Percentiles rank a stretch among this genome's conserved stretches.
Evolutionary conservation across 2,329 filamentous ascomycete species (phyloP).

Genomic region (Cephalotrichum gorgonifer): DNA sequence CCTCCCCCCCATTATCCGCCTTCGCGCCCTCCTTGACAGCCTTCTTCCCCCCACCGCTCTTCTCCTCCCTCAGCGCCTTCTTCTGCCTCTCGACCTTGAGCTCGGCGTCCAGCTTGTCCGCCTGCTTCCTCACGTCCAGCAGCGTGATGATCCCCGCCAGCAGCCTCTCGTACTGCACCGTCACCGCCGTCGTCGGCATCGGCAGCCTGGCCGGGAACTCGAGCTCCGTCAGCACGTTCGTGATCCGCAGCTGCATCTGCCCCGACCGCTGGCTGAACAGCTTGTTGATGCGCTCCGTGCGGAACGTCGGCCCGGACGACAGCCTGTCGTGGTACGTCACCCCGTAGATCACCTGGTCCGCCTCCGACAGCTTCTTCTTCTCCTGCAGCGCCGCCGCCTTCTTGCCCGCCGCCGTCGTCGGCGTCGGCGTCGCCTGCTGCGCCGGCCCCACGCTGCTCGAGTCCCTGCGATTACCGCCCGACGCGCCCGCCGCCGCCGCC

Average conservation of each 20-base stretch:
- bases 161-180: slow-evolving; percentile 60
- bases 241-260: slow-evolving; percentile 66
- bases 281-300: slow-evolving; percentile 72
- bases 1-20: too few relatives aligned
- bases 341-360: slow-evolving; percentile 72
- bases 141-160: slow-evolving; percentile 57
- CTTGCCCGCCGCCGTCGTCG: slow-evolving; percentile 20
- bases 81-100: slow-evolving; percentile 50
- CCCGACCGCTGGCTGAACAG: slow-evolving; percentile 67
- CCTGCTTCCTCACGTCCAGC: slow-evolving; percentile 62
- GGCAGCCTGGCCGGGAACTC: slow-evolving; percentile 59
- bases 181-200: slow-evolving; percentile 65
- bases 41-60: background rate
- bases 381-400: slow-evolving; percentile 28
- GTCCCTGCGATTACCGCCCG: slow-evolving; percentile 30
- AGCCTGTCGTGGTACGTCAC: slow-evolving; percentile 79
- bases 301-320: slow-evolving; percentile 78
- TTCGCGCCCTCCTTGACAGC: too few relatives aligned
- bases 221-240: slow-evolving; percentile 59
- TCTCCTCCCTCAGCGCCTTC: slow-evolving; percentile 34
- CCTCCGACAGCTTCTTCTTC: slow-evolving; percentile 60
- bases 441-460: slow-evolving; percentile 23
- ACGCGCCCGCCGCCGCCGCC: slow-evolving; percentile 12
- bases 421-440: slow-evolving; percentile 21
- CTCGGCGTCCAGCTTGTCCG: slow-evolving; percentile 67